Evolutionary conservation across 164 flowering plant species (phyloP), one percentile per base, ranked within the genome.

Genomic region (Sextonia rubra): DNA sequence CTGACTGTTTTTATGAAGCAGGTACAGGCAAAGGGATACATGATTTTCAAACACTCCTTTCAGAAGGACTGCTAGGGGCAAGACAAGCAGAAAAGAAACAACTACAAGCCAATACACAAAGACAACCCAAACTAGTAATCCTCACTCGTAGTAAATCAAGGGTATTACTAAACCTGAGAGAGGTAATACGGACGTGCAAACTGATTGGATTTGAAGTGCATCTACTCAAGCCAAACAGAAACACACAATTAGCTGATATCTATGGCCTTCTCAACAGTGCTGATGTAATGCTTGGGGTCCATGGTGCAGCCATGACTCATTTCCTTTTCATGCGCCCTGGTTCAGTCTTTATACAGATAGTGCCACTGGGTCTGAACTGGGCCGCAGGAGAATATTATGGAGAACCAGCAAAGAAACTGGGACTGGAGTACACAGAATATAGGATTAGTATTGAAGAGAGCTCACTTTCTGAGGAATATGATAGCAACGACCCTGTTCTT

Each of bases 301-400:
- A 75, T 29, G 77, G 77, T 17, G 77, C 77, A 48, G 77, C 68
- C 66, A 47, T 74, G 72, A 74, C 76, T 12, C 77, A 75, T 47
- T 61, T 75, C 26, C 52, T 75, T 23, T 75, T 75, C 77, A 62
- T 75, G 77, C 58, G 3, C 22, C 77, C 77, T 1, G 63, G 64
- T 30, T 75, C 77, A 23, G 63, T 75, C 26, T 75, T 75, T 44
- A 63, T 75, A 49, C 77, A 75, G 73, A 69, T 75, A 12, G 73
- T 75, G 24, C 77, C 77, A 14, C 23, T 75, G 47, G 77, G 73
- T 9, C 14, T 69, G 49, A 25, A 24, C 23, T 75, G 77, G 77
- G 69, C 73, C 14, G 77, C 77, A 0, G 69, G 61, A 15, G 64
- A 26, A n/a, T 75, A 69, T 49, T 69, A 69, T 22, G 77, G 76